Conservation (phyloP, 345 rosid species). For the Sisymbrium altissimum region DNA sequence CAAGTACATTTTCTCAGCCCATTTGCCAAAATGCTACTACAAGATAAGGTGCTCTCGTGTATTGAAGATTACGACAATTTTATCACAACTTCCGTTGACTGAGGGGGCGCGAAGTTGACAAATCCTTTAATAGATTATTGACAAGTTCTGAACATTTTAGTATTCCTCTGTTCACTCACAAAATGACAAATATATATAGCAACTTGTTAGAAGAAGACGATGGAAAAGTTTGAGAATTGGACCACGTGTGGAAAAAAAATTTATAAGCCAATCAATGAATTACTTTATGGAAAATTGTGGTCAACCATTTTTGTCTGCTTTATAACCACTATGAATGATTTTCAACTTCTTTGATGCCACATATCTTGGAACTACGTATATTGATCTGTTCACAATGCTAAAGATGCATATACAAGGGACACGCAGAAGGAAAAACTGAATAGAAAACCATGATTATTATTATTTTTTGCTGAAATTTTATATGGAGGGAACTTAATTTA, state of each 20-base stretch:
- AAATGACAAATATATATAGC: background rate
- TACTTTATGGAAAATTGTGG: background rate
- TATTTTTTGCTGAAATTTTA: background rate
- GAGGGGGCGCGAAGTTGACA: background rate
- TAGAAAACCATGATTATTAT: background rate
- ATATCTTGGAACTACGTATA: background rate
- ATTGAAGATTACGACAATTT: background rate
- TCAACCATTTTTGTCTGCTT: background rate
- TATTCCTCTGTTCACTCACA: background rate
- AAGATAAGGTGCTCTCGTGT: conserved; percentile 3
- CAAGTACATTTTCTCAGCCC: background rate
- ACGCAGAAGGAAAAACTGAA: background rate
- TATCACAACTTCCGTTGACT: background rate
- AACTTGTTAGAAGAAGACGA: conserved; percentile 29
- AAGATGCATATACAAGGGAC: background rate
- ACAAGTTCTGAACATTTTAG: background rate
- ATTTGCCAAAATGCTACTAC: background rate
- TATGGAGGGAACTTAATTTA: background rate
- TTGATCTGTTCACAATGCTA: background rate
- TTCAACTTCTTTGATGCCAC: conserved; percentile 1
- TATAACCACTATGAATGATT: background rate
- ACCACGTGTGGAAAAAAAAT: conserved; percentile 5
- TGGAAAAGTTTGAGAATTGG: conserved; percentile 15
- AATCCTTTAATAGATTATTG: conserved; percentile 1
- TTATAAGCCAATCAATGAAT: background rate